A percentile compares a stretch with the other conserved stretches of the same genome.
These are phyloP conservation scores for Trichophaea hybrida DNA, from an alignment of 2,329 filamentous ascomycete species.

Conservation along the genomic window DNA sequence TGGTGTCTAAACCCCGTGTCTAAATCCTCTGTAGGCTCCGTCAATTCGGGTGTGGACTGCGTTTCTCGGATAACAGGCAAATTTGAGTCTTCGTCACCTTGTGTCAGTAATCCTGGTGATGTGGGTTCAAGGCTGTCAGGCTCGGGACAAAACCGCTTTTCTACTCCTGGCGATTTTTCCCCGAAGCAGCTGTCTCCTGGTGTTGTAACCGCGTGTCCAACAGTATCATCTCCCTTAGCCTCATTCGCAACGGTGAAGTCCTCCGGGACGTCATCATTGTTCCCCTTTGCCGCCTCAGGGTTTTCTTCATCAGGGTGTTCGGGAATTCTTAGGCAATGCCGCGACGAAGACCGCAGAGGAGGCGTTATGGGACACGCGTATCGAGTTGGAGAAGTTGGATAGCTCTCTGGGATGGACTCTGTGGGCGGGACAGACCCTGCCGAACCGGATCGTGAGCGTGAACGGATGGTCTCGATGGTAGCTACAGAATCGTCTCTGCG, in stretches of 20 bases:
- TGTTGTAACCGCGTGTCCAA: slow-evolving; percentile 18
- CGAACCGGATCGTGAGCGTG: not conserved
- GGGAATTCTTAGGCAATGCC: slow-evolving; percentile 6
- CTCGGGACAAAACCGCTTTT: slow-evolving; percentile 6
- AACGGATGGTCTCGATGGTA: not conserved
- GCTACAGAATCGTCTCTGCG: not conserved
- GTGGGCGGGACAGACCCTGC: not conserved
- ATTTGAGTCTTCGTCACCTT: slow-evolving; percentile 6
- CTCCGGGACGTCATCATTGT: slow-evolving; percentile 6
- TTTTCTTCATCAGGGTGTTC: slow-evolving; percentile 8
- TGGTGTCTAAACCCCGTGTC: slow-evolving; percentile 10
- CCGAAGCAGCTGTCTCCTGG: slow-evolving; percentile 11
- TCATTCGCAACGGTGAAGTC: slow-evolving; percentile 10
- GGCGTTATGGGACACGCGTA: slow-evolving; percentile 11
- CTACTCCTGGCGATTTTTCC: slow-evolving; percentile 15
- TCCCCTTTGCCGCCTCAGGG: too few species aligned
- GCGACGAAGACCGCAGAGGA: slow-evolving; percentile 18
- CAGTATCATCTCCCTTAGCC: not conserved
- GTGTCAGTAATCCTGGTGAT: not conserved
- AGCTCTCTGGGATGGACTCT: not conserved
- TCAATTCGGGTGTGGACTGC: slow-evolving; percentile 22
- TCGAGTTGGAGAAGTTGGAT: not conserved
- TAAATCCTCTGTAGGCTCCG: not conserved
- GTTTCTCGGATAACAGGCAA: slow-evolving; percentile 19
- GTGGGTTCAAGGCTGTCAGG: not conserved